These are phyloP conservation scores for Mycena sp. DNA, from an alignment of 1,284 basidiomycete species.

Conservation along the genomic window DNA sequence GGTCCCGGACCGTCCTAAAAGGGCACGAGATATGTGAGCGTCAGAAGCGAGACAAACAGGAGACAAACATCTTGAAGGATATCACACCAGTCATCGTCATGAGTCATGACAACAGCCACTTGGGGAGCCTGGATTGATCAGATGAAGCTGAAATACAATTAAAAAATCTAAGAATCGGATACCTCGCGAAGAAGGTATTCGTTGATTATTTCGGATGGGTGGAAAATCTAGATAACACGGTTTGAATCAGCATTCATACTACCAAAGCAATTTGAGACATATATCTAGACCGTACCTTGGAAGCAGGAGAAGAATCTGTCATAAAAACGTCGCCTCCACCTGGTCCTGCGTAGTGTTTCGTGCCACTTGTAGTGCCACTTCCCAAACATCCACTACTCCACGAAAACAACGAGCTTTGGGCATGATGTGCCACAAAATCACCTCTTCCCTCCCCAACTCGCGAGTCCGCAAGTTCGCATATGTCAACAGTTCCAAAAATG, in stretches of 20 bases:
- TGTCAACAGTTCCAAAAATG: background rate
- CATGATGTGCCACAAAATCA: background rate
- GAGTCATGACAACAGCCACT: slow-evolving; percentile 6
- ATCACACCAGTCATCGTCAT: slow-evolving; percentile 20
- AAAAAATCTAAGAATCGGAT: background rate
- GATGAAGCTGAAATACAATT: no score
- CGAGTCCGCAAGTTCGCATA: background rate
- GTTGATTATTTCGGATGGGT: background rate
- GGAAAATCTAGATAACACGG: background rate
- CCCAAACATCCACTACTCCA: background rate
- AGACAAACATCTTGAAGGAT: background rate
- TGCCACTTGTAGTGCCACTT: background rate
- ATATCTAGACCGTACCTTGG: no score
- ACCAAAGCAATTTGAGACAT: background rate
- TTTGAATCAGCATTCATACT: background rate
- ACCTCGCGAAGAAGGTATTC: background rate
- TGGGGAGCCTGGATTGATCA: background rate
- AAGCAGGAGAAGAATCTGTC: background rate
- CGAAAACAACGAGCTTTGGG: background rate
- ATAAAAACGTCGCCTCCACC: background rate
- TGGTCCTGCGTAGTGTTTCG: background rate
- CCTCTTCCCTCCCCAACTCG: no score
- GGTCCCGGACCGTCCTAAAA: background rate
- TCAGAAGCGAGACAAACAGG: background rate
- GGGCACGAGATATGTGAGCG: background rate